Base-by-base conservation (phyloP, 73 alveolate species). In the Paramecium pentaurelia region DNA sequence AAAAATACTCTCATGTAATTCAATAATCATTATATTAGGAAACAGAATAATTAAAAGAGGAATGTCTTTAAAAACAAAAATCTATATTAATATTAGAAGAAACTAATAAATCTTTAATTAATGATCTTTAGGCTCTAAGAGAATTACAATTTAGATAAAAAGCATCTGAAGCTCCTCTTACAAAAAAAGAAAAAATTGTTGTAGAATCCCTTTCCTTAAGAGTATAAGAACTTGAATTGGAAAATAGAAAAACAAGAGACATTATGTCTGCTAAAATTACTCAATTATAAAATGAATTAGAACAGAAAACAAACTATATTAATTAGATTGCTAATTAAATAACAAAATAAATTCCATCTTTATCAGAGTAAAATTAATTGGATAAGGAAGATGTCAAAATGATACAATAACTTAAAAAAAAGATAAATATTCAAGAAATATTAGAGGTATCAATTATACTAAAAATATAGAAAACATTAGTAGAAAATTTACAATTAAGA, bases 161-260 rank as follows among this genome's bases (percentile, higher is more conserved):
- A 32, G 54, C 49, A 18, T 4, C 47, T 42, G 75, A 80, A 32
- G 49, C 77, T 38, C 91, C 91, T 14, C 30, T 80, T n/a, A 80
- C 77, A 8, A 80, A 80, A 47, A 80, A 80, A 47, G 91, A 80
- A 25, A 80, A 36, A 64, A 80, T 80, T 45, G 77, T 80, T 20
- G 71, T 80, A 7, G 91, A 80, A 80, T 80, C 91, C 12, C 91
- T 80, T 80, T 80, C 91, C 8, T 22, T 80, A 80, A 80, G 91
- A 49, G 91, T 80, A 5, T 27, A 80, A 47, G 91, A 80, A 80
- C 58, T 80, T 38, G 91, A 80, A 44, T 18, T 45, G 44, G 91
- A 80, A 34, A 80, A 80, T 36, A 80, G 28, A 49, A 44, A 42
- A 45, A 80, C 10, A 44, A 80, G 9, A 36, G 91, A 80, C 2